Base-by-base conservation (phyloP, 495 filamentous ascomycete species). In the Penicillium chermesinum region DNA sequence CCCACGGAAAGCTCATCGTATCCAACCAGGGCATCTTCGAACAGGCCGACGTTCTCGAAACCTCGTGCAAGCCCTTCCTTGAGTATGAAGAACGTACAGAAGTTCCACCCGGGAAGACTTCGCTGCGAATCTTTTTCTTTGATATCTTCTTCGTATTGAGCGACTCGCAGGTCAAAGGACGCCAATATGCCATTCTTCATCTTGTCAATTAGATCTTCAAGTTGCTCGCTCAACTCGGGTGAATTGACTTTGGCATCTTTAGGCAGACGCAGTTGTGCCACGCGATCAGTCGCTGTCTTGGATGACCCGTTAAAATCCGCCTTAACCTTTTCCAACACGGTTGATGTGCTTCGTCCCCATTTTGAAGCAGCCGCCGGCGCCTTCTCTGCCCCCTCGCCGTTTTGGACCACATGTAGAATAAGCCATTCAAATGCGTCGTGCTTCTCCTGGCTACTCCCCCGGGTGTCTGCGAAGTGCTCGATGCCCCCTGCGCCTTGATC, bases 381-480 rank as follows among this genome's bases (percentile, higher is more conserved):
- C 13, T 88, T 91, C 53, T 89, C 88, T 13, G 87, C 82, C 13
- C 54, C 64, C 14, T 71, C 67, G 10, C 67, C 65, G 16, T 75
- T 69, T 38, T 93, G 77, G 13, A 94, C 82, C 43, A 98, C 84
- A 62, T 97, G 93, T 9, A 98, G 56, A 46, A 98, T 89, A 14
- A 98, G 74, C 91, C 91, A 98, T 61, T 98, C 94, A 59, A 87
- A 96, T 3, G 94, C 94, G 71, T 97, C 94, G 63, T 98, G 93
- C 30, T 85, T 78, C 74, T 96, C 81, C 55, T 84, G 84, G 25
- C 77, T 74, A 13, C 64, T 68, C 7, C 72, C 61, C 72, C 61
- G 10, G 54, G 44, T 4, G 54, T 17, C 19, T 63, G 60, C 2
- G 73, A 57, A 14, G 61, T 60, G 35, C 59, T 70, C 32, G 70